A percentile compares a stretch with the other conserved stretches of the same genome.
Evolutionary conservation across 208 protist species (phyloP).

Genomic region (Trypanosomatidae sp.): DNA sequence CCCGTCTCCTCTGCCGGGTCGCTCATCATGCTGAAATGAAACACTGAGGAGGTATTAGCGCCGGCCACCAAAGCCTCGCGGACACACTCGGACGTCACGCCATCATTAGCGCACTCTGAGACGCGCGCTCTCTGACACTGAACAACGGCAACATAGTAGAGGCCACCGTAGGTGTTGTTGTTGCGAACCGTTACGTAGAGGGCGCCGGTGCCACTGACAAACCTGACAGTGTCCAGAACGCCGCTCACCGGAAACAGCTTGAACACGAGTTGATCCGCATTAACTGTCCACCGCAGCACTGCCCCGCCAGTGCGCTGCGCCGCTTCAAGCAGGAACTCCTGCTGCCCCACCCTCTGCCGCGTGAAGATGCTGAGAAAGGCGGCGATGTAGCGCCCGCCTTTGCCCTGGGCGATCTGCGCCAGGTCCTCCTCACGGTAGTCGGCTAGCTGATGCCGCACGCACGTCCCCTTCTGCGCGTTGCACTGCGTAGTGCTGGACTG

Average conservation of each 20-base stretch:
- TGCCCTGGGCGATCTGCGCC: constrained; percentile 22
- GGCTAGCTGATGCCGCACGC: constrained; percentile 61
- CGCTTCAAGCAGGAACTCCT: constrained; percentile 33
- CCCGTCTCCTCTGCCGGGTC: background rate
- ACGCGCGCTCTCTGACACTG: constrained; percentile 16
- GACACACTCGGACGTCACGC: constrained; percentile 14
- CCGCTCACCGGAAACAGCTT: constrained; percentile 34
- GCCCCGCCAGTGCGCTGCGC: constrained; percentile 18
- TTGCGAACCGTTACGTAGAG: constrained; percentile 14
- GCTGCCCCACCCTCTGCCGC: background rate
- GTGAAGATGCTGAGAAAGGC: constrained; percentile 34
- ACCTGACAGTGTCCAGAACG: constrained; percentile 5
- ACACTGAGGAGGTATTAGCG: background rate
- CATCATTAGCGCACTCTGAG: constrained; percentile 5
- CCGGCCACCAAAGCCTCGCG: constrained; percentile 14
- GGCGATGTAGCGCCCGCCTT: constrained; percentile 44
- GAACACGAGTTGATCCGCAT: constrained; percentile 44
- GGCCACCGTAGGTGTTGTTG: constrained; percentile 15
- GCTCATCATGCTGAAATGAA: constrained; percentile 6
- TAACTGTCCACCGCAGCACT: constrained; percentile 43
- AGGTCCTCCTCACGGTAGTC: constrained; percentile 48
- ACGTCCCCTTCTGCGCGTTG: constrained; percentile 31
- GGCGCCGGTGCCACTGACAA: constrained; percentile 1
- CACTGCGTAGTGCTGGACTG: constrained; percentile 33
- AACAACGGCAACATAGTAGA: constrained; percentile 22